Percentiles rank a stretch among this genome's conserved stretches.
These are phyloP conservation scores for Phytophthora macrochlamydospora DNA, from an alignment of 352 stramenopile genomes.

Conservation along the genomic window DNA sequence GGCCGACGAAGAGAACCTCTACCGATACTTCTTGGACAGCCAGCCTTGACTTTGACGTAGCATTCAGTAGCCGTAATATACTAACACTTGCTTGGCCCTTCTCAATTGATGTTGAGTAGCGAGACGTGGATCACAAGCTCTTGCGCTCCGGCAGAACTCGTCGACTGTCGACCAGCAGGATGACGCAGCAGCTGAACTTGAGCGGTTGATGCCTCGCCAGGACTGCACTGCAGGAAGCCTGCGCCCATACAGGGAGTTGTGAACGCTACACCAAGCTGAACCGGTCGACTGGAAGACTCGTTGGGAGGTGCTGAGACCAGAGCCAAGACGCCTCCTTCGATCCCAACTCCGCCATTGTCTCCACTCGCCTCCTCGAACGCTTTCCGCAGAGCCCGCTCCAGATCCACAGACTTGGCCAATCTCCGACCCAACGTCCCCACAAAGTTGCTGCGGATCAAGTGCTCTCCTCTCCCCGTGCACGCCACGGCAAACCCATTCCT, in stretches of 20 bases:
- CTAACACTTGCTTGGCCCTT: too few species aligned
- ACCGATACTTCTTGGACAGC: constrained; percentile 18
- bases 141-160: background rate
- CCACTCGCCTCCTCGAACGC: constrained; percentile 36
- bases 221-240: constrained; percentile 44
- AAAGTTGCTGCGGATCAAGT: constrained; percentile 63
- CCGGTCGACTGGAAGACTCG: background rate
- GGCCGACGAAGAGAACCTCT: constrained; percentile 21
- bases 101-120: constrained; percentile 16
- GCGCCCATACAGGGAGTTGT: constrained; percentile 75
- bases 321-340: constrained; percentile 65
- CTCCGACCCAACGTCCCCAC: constrained; percentile 32
- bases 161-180: constrained; percentile 8
- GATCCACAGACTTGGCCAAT: constrained; percentile 28
- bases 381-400: constrained; percentile 40
- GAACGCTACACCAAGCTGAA: constrained; percentile 65
- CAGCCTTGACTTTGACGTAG: background rate
- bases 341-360: constrained; percentile 35
- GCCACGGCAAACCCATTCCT: constrained; percentile 56
- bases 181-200: constrained; percentile 61
- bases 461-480: constrained; percentile 69
- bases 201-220: constrained; percentile 13
- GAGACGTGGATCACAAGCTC: constrained; percentile 37
- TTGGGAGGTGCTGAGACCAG: constrained; percentile 19
- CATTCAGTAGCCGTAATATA: too few species aligned